phyloP scores from a whole-genome alignment of 1,284 basidiomycete species.

The Porodaedalea pini region DNA sequence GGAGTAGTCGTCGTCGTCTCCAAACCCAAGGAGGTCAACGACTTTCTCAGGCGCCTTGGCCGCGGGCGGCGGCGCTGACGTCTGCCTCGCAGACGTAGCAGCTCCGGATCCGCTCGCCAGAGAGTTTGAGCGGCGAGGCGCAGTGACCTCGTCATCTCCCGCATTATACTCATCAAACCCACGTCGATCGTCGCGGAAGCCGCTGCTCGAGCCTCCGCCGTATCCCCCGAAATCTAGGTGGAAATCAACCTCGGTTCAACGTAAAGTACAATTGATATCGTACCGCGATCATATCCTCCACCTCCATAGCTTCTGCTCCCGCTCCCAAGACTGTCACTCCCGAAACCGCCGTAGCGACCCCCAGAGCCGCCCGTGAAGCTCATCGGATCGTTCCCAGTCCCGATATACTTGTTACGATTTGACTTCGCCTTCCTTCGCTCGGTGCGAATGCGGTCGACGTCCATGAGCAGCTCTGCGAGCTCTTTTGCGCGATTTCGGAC shows the following conservation, averaged over 20 bases:
- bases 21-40: constrained; percentile 55
- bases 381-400: constrained; percentile 78
- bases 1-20: constrained; percentile 53
- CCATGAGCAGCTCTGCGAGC: constrained; percentile 83
- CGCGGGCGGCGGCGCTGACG: constrained; percentile 43
- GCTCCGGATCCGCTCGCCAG: constrained; percentile 23
- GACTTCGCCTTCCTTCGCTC: constrained; percentile 92
- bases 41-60: constrained; percentile 36
- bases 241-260: constrained; percentile 27
- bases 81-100: constrained; percentile 29
- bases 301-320: constrained; percentile 41
- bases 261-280: constrained; percentile 29
- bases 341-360: constrained; percentile 79
- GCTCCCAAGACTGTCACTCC: constrained; percentile 57
- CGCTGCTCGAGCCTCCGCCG: constrained; percentile 44
- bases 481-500: constrained; percentile 95
- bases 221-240: constrained; percentile 34
- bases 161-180: constrained; percentile 95
- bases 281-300: constrained; percentile 32
- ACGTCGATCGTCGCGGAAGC: constrained; percentile 60
- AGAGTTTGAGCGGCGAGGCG: constrained; percentile 41
- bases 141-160: constrained; percentile 82
- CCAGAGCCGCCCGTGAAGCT: constrained; percentile 55
- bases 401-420: constrained; percentile 92
- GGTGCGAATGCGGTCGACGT: constrained; percentile 86